These are phyloP conservation scores for Pythium myriotylum DNA, from an alignment of 352 stramenopile species.

Conservation along the genomic window DNA sequence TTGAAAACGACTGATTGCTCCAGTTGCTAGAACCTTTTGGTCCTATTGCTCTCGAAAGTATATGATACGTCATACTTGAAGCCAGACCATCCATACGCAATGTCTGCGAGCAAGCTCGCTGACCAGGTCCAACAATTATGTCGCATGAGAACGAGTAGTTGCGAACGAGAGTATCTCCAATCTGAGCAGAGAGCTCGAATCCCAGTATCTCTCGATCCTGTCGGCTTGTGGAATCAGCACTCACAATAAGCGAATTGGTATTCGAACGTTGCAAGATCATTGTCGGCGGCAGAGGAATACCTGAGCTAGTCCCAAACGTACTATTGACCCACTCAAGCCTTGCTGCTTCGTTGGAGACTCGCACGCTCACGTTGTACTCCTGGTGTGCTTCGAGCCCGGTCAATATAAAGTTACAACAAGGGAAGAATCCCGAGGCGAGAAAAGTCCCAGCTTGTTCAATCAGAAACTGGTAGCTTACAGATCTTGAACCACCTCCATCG, in stretches of 20 bases:
- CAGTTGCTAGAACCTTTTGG: slow-evolving; percentile 29
- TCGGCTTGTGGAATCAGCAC: slow-evolving; percentile 3
- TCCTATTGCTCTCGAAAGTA: slow-evolving; percentile 34
- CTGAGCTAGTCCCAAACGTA: slow-evolving; percentile 35
- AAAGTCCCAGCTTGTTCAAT: slow-evolving; percentile 15
- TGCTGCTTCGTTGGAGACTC: slow-evolving; percentile 32
- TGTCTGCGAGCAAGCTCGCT: slow-evolving; percentile 11
- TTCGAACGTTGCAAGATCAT: slow-evolving; percentile 35
- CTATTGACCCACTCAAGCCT: slow-evolving; percentile 23
- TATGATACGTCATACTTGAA: slow-evolving; percentile 32
- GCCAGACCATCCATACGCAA: slow-evolving; percentile 25
- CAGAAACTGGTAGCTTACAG: slow-evolving; percentile 43
- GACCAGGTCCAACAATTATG: slow-evolving; percentile 3
- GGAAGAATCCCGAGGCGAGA: slow-evolving; percentile 33
- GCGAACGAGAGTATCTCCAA: slow-evolving; percentile 1
- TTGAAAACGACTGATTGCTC: slow-evolving; percentile 12
- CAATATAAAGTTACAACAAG: slow-evolving; percentile 48
- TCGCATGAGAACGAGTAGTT: slow-evolving; percentile 16
- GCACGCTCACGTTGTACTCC: slow-evolving; percentile 39
- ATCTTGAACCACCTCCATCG: slow-evolving; percentile 38
- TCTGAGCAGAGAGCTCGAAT: slow-evolving; percentile 31
- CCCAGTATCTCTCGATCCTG: slow-evolving; percentile 43
- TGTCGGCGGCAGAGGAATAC: slow-evolving; percentile 29
- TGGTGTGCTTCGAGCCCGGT: slow-evolving; percentile 23
- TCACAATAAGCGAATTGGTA: slow-evolving; percentile 44